A percentile compares a stretch with the other conserved stretches of the same genome.
phyloP scores from a whole-genome alignment of 2,329 filamentous ascomycete species.

The Aaosphaeria pasadenensis region DNA sequence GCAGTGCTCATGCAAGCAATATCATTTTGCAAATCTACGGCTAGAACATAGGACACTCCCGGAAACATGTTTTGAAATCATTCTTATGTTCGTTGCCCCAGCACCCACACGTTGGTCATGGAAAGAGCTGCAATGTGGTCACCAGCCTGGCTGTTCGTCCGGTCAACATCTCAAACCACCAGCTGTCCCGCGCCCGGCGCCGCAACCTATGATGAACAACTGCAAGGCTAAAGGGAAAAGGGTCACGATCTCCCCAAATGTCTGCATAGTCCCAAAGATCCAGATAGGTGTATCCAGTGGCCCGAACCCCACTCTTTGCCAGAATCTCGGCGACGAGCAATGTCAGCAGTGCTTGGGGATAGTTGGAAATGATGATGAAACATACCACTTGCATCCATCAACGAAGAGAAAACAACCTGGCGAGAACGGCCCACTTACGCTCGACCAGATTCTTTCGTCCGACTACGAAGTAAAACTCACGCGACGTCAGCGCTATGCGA shows the following conservation, averaged over 20 bases:
- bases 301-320: constrained; percentile 7
- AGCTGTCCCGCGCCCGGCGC: too few relatives aligned
- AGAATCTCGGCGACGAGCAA: constrained; percentile 2
- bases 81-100: constrained; percentile 12
- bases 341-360: constrained; percentile 10
- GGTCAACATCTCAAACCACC: background rate
- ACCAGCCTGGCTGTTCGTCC: constrained; percentile 6
- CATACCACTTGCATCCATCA: constrained; percentile 11
- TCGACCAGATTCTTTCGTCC: constrained; percentile 9
- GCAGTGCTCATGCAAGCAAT: constrained; percentile 16
- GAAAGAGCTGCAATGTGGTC: constrained; percentile 12
- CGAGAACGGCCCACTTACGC: constrained; percentile 1
- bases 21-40: constrained; percentile 17
- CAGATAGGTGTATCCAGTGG: background rate
- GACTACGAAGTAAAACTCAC: constrained; percentile 4
- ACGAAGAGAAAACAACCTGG: constrained; percentile 1
- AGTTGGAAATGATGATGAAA: constrained; percentile 9
- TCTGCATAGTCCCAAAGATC: background rate
- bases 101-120: constrained; percentile 9
- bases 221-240: too few relatives aligned
- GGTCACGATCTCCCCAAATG: too few relatives aligned
- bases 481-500: constrained; percentile 12
- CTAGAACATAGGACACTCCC: constrained; percentile 18
- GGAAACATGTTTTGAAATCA: constrained; percentile 14
- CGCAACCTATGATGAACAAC: too few relatives aligned